Evolutionary conservation across 495 filamentous ascomycete species (phyloP).

Genomic region (Penicillium chermesinum): DNA sequence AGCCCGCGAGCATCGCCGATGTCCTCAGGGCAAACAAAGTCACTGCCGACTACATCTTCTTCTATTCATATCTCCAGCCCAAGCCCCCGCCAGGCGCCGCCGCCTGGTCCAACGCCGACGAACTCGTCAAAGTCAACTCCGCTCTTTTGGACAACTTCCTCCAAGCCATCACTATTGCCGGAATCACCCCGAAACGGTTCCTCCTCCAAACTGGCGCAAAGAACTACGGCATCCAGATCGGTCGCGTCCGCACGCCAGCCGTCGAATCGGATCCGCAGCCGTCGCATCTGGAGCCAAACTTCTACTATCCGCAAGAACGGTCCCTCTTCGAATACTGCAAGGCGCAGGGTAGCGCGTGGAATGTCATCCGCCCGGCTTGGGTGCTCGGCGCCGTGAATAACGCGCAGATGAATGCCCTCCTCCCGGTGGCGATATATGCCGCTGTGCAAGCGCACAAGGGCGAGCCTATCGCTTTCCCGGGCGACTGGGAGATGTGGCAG

Average conservation of each 20-base stretch:
- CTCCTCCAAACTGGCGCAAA: slow-evolving; percentile 49
- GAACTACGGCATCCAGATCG: slow-evolving; percentile 47
- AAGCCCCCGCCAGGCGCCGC: slow-evolving; percentile 7
- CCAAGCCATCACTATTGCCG: slow-evolving; percentile 29
- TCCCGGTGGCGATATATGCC: slow-evolving; percentile 42
- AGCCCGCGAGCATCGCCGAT: slow-evolving; percentile 31
- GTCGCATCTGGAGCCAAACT: slow-evolving; percentile 39
- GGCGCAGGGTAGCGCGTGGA: slow-evolving; percentile 26
- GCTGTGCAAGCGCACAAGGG: slow-evolving; percentile 31
- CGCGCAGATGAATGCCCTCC: slow-evolving; percentile 41
- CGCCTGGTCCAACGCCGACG: background rate
- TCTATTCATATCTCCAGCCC: slow-evolving; percentile 47
- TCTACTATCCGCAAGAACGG: slow-evolving; percentile 52
- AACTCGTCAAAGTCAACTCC: background rate
- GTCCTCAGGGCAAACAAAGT: background rate
- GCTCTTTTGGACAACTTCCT: slow-evolving; percentile 43
- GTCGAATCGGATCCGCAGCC: slow-evolving; percentile 38
- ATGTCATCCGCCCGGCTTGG: slow-evolving; percentile 36
- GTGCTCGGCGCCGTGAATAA: slow-evolving; percentile 45
- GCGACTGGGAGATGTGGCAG: slow-evolving; percentile 35
- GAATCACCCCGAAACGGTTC: slow-evolving; percentile 40
- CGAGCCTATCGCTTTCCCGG: slow-evolving; percentile 33
- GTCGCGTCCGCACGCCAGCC: slow-evolving; percentile 34
- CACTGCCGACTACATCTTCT: slow-evolving; percentile 45
- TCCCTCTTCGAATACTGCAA: slow-evolving; percentile 30